These are phyloP conservation scores for Grammothele lineata DNA, from an alignment of 768 basidiomycete genomes.

Conservation along the genomic window DNA sequence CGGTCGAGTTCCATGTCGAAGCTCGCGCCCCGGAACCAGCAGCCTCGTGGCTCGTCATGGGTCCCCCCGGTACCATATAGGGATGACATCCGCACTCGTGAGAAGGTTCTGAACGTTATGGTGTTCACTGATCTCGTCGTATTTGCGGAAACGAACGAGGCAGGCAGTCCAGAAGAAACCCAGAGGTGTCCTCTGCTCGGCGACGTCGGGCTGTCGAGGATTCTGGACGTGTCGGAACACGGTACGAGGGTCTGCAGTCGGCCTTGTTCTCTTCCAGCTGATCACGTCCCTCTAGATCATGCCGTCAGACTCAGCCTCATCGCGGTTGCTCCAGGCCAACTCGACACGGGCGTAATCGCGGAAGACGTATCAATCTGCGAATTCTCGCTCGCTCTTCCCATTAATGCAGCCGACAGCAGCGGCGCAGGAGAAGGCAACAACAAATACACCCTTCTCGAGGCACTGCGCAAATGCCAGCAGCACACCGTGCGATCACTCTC, in stretches of 20 bases:
- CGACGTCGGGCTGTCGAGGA: constrained; percentile 40
- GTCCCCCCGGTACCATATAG: too few species aligned
- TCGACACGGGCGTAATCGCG: constrained; percentile 34
- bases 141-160: constrained; percentile 33
- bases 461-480: constrained; percentile 49
- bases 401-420: constrained; percentile 18
- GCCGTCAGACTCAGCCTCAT: constrained; percentile 40
- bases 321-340: constrained; percentile 37
- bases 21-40: too few species aligned
- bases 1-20: background rate
- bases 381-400: constrained; percentile 33
- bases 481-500: constrained; percentile 43
- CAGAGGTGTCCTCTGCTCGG: constrained; percentile 40
- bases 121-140: constrained; percentile 71
- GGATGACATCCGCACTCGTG: background rate
- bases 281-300: background rate
- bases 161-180: constrained; percentile 17
- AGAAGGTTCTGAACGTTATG: constrained; percentile 30
- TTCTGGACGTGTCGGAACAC: constrained; percentile 45
- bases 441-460: constrained; percentile 27
- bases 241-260: constrained; percentile 8
- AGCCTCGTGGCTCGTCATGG: too few species aligned
- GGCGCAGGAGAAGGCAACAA: constrained; percentile 1
- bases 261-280: too few species aligned
- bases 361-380: constrained; percentile 30